These are phyloP conservation scores for Penicillium verhagenii DNA, from an alignment of 495 filamentous ascomycete species.

Conservation along the genomic window DNA sequence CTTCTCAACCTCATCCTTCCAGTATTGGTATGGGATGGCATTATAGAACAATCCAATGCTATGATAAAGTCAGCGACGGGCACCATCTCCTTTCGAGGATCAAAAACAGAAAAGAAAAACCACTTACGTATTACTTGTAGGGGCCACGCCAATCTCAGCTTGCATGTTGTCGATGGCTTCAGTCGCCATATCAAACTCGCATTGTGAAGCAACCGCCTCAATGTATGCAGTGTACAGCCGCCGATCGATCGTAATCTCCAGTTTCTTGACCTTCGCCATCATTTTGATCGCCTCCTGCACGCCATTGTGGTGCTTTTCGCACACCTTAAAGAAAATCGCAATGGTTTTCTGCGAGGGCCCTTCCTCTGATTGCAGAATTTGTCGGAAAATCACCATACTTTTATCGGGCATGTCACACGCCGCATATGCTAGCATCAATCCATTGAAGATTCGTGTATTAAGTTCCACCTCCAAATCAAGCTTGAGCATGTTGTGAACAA, in stretches of 20 bases:
- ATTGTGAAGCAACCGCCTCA: slow-evolving; percentile 69
- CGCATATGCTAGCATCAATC: slow-evolving; percentile 81
- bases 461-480: slow-evolving; percentile 77
- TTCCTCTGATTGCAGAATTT: slow-evolving; percentile 73
- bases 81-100: neutral
- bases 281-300: slow-evolving; percentile 65
- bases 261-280: slow-evolving; percentile 67
- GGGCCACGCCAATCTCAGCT: slow-evolving; percentile 58
- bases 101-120: no score
- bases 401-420: slow-evolving; percentile 60
- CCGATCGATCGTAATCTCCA: slow-evolving; percentile 73
- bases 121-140: slow-evolving; percentile 71
- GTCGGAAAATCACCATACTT: slow-evolving; percentile 75
- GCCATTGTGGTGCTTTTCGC: slow-evolving; percentile 62
- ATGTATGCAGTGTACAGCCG: slow-evolving; percentile 72
- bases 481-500: slow-evolving; percentile 88
- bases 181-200: slow-evolving; percentile 62
- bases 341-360: slow-evolving; percentile 80
- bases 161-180: slow-evolving; percentile 64
- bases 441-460: slow-evolving; percentile 73
- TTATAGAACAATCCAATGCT: slow-evolving; percentile 76
- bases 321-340: slow-evolving; percentile 72
- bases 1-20: slow-evolving; percentile 64
- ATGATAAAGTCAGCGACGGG: slow-evolving; percentile 21
- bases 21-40: slow-evolving; percentile 55